Evolutionary conservation across 2,329 filamentous ascomycete species (phyloP), one percentile per base, ranked within the genome.

Genomic region (Aspergillus sp.): DNA sequence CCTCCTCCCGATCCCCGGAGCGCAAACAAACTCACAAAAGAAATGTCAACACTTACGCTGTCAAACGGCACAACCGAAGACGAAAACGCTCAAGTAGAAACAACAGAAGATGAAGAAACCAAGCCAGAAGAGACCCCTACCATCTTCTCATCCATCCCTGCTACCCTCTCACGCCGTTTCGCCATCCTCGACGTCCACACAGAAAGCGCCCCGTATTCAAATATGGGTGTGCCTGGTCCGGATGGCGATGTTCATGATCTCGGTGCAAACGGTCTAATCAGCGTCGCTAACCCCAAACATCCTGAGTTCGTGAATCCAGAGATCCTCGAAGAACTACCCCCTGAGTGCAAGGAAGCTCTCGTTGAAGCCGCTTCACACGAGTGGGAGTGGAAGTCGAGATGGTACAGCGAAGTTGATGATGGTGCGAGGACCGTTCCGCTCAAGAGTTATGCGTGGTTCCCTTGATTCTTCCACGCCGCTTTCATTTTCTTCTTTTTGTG

Each of bases 381-480:
- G 73, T 73, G 76, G 59, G 76, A 82, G 54, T 98, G 92, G 90
- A 90, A 90, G 72, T 79, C 75, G 33, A 83, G 82, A 62, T 96
- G 92, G 91, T 84, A 84, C 15, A 81, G 84, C 5, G 93, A 97
- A 75, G 79, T 73, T 37, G 75, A 81, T 9, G 84, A 85, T 68
- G 81, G 80, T 4, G 56, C 67, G 15, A 66, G 73, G 19, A 64
- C 66, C 15, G 64, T 63, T 9, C 67, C 73, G 6, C 62, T 68
- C 15, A 73, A 75, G 66, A 76, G 73, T 39, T 77, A 75, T 62
- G 68, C 73, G 9, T 77, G 75, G 74, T 72, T 69, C 60, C 73
- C 73, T 39, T 76, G 55, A 69, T 56, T 7, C 24, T 52, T 58
- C 54, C 52, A 40, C 35, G 8, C 15, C 45, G 43, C 45, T 45